Evolutionary conservation across 192 early-diverging fungal genomes (phyloP).

Genomic region (Backusella tarrabulga): DNA sequence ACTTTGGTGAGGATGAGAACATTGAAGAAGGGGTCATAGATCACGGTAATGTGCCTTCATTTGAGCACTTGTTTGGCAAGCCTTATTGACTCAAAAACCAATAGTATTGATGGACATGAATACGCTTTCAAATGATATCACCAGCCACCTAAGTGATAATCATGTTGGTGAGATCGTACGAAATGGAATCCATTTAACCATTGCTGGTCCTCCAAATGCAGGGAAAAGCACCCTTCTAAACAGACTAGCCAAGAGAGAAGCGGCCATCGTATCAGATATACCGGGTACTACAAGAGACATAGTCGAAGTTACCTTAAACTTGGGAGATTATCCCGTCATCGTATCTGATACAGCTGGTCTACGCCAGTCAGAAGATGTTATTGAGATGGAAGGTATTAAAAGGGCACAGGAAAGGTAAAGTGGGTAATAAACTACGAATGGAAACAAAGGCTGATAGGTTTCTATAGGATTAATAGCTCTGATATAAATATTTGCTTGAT

Average conservation of each 20-base stretch:
- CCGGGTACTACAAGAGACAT: constrained; percentile 80
- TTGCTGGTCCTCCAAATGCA: constrained; percentile 76
- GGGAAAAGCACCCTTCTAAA: constrained; percentile 79
- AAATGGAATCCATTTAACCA: constrained; percentile 65
- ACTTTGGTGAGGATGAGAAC: constrained; percentile 80
- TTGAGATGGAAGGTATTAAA: constrained; percentile 69
- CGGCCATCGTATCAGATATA: constrained; percentile 71
- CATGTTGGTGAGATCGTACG: constrained; percentile 72
- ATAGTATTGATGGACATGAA: constrained; percentile 6
- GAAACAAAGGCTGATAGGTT: background rate
- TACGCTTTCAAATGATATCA: constrained; percentile 26
- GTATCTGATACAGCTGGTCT: constrained; percentile 73
- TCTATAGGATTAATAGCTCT: constrained; percentile 39
- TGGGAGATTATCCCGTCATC: constrained; percentile 77
- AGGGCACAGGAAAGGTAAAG: constrained; percentile 51
- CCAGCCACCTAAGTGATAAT: constrained; percentile 56
- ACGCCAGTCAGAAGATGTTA: constrained; percentile 52
- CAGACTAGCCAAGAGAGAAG: constrained; percentile 63
- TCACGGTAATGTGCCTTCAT: constrained; percentile 33
- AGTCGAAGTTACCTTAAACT: constrained; percentile 68
- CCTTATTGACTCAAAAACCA: background rate
- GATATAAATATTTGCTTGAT: constrained; percentile 71
- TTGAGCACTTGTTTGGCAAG: background rate
- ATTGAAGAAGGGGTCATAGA: constrained; percentile 69
- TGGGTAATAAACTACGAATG: background rate